These are phyloP conservation scores for Magnusiomyces paraingens DNA, from an alignment of 1,139 yeast species.

Conservation along the genomic window DNA sequence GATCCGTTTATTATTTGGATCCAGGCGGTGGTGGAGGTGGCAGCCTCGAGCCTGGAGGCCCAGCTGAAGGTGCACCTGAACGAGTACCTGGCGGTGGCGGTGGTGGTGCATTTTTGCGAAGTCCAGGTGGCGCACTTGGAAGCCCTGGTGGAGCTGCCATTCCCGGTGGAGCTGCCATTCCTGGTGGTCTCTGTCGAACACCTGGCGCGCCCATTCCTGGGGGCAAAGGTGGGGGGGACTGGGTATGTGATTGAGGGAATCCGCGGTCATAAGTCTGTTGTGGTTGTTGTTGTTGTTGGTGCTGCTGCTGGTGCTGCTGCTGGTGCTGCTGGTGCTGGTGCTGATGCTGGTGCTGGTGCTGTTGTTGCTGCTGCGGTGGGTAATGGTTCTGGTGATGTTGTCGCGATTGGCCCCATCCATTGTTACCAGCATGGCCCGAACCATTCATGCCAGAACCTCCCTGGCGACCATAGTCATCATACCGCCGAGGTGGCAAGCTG, in stretches of 20 bases:
- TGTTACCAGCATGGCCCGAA: not conserved
- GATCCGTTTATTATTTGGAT: slow-evolving; percentile 1
- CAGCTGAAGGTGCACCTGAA: slow-evolving; percentile 24
- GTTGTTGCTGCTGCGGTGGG: slow-evolving; percentile 14
- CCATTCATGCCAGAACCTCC: no score
- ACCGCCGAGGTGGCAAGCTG: no score
- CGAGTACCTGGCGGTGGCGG: slow-evolving; percentile 21
- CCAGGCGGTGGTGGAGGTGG: slow-evolving; percentile 28
- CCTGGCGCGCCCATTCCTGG: slow-evolving; percentile 16
- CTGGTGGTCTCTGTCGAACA: slow-evolving; percentile 12
- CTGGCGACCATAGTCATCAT: no score
- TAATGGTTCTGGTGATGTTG: slow-evolving; percentile 11
- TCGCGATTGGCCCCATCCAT: slow-evolving; percentile 16
- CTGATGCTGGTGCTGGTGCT: slow-evolving; percentile 14
- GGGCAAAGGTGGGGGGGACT: slow-evolving; percentile 13
- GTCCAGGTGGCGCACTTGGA: no score
- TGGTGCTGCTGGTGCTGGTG: slow-evolving; percentile 7
- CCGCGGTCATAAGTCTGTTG: slow-evolving; percentile 7
- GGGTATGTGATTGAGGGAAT: not conserved
- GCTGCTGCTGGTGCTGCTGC: slow-evolving; percentile 7
- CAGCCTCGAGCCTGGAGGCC: slow-evolving; percentile 11
- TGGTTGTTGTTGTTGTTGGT: slow-evolving; percentile 14
- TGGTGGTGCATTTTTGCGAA: slow-evolving; percentile 11
- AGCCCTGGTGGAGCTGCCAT: slow-evolving; percentile 22
- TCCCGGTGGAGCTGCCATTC: slow-evolving; percentile 26